Base-by-base conservation (phyloP, 768 basidiomycete genomes). In the Mycena maculata region DNA sequence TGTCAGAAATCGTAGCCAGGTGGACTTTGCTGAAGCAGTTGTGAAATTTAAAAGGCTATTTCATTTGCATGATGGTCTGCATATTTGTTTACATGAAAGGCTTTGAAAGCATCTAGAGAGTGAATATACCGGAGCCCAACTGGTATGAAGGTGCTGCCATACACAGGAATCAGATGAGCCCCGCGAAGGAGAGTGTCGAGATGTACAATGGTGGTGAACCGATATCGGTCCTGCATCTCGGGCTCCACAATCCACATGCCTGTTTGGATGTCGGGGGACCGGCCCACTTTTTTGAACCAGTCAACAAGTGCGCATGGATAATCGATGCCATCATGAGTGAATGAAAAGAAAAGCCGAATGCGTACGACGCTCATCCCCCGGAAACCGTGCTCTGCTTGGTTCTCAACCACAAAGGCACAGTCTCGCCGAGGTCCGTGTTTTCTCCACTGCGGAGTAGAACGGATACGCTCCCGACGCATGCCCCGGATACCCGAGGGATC, bases 191-290 rank as follows among this genome's bases (percentile, higher is more conserved):
- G 59, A 9, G 60, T 48, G 38, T 76, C 75, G 8, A 75, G 63
- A 41, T 75, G 68, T 8, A 74, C 36, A 41, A 68, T 58, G 13
- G 59, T 58, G 0, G 54, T 54, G 18, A 56, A 55, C 7, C 50
- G 57, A 0, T 18, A 9, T 1, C 20, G 1, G 2, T 39, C 60
- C 31, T 36, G 38, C 63, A 39, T 67, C 47, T 69, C 71, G 0
- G 70, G 72, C 39, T 67, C 50, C 1, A 76, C 70, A 3, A 74
- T 71, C 76, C 75, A 77, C 73, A 77, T 72, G 1, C 75, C 73
- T 0, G 74, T 75, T 13, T 67, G 56, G 4, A 54, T 2, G 44
- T 76, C 73, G 3, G 68, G 73, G 1, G 39, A 49, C 4, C 66
- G 22, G 1, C 71, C 72, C 9, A 68, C 52, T 11, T 41, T 56